Base-by-base conservation (phyloP, 768 basidiomycete genomes). In the Galerina marginata region DNA sequence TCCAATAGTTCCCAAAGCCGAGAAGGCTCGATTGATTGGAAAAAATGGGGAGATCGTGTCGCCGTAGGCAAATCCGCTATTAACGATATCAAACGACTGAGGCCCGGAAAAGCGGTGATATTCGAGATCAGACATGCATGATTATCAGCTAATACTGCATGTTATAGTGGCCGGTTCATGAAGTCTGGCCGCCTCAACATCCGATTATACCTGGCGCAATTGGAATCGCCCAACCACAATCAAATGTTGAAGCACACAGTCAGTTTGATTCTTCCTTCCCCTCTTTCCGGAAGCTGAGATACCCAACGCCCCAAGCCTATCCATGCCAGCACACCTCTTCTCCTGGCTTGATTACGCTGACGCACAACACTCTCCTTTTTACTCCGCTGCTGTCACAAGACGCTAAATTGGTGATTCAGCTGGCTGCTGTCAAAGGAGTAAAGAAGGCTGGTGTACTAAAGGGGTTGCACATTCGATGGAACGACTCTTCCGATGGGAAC, bases 261-360 rank as follows among this genome's bases (percentile, higher is more conserved):
- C 60, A 52, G 77, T 59, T 47, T 36, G 15, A 6, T 26, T n/a
- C 37, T 37, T 16, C 12, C 38, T 37, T 49, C 20, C 37, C 26
- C 10, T 50, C 20, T 6, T 26, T 43, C 50, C 7, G 29, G 2
- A 33, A 4, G 15, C 2, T 56, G 33, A 36, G 43, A 23, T 26
- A 29, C 33, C 11, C 11, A 66, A 15, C 44, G 11, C 37, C 57
- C 54, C 29, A 52, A 90, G 89, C 84, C 0, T 90, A 84, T 71
- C 81, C 86, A 53, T 86, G 86, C 43, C 86, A 89, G 59, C 77
- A 83, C 55, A 74, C 74, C 47, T 79, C 84, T 26, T 71, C 74
- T 4, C 85, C 86, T 1, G 89, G 89, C 1, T 68, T 89, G 43
- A 82, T 90, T 52, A 88, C 86, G 23, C 58, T 90, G 59, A 85